Base-by-base conservation (phyloP, 176 grass and related monocot genomes). In the Luzula sylvatica region DNA sequence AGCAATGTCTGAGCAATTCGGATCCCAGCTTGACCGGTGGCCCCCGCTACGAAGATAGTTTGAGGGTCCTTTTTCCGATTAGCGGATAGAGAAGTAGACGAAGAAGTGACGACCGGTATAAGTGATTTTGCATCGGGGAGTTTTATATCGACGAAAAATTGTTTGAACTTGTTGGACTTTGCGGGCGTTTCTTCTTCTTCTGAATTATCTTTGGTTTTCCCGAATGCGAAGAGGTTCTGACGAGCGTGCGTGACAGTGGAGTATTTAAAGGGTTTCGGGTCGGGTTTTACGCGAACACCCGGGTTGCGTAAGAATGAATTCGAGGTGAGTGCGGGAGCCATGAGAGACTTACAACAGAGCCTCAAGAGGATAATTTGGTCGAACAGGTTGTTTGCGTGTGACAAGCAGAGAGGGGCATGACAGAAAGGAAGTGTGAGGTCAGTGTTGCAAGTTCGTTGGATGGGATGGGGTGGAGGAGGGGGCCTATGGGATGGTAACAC, bases 291-390 rank as follows among this genome's bases (percentile, higher is more conserved):
- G 16, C 74, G 84, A 71, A 48, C 15, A 47, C 59, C 26, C 13
- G 59, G 59, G 25, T 49, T 64, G 17, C 43, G 59, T 16, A 64
- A 5, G 6, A 96, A 89, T 55, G 84, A 89, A 18, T 60, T 79
- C 64, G 81, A 96, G 74, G 90, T 96, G 53, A 96, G 77, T 18
- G 84, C 81, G 17, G 90, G 90, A 48, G 90, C 77, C 84, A 96
- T 96, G 30, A 38, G 16, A 26, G 59, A 9, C n/a, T n/a, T n/a
- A n/a, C n/a, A n/a, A n/a, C 23, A 26, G 71, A 22, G 39, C 73
- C 69, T 66, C 26, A 53, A 50, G 4, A 1, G 15, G 3, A 11
- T 46, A 25, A 12, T 29, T 49, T 3, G 43, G 68, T 61, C 77
- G 72, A 82, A 69, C 64, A 66, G 48, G 42, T 59, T 42, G 68